These are phyloP conservation scores for Hanseniaspora meyeri DNA, from an alignment of 805 yeast species.

Conservation along the genomic window DNA sequence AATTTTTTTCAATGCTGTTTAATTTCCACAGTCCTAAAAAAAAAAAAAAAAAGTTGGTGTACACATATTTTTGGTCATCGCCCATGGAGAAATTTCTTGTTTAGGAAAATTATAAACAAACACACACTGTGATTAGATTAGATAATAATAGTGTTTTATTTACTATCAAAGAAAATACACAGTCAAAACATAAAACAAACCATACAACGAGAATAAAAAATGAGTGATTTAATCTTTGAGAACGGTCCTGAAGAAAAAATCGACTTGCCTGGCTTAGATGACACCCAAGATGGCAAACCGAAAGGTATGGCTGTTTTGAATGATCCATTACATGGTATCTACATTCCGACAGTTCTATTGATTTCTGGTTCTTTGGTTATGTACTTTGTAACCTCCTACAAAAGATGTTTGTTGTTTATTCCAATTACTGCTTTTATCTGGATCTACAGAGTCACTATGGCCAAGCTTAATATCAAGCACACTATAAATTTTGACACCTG, in stretches of 20 bases:
- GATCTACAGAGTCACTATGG: constrained; percentile 30
- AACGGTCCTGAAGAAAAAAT: constrained; percentile 12
- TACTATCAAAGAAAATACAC: background rate
- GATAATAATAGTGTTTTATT: background rate
- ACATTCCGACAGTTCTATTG: constrained; percentile 53
- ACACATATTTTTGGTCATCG: background rate
- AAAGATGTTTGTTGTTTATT: constrained; percentile 25
- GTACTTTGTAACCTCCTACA: constrained; percentile 30
- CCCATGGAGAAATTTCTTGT: background rate
- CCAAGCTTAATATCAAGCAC: constrained; percentile 30
- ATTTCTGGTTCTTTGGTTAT: constrained; percentile 48
- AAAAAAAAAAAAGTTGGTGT: background rate
- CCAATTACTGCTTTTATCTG: constrained; percentile 26
- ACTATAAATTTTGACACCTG: constrained; percentile 42
- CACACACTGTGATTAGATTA: background rate
- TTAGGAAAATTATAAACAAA: background rate
- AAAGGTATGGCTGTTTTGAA: constrained; percentile 32
- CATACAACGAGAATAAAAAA: background rate
- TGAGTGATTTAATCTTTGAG: constrained; percentile 13
- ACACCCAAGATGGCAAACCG: constrained; percentile 34
- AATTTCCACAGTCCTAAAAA: background rate
- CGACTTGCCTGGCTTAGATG: constrained; percentile 8
- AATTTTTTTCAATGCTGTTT: background rate
- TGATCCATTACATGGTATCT: constrained; percentile 64
- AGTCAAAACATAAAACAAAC: too few species aligned